Evolutionary conservation across 208 protist genomes (phyloP).

Genomic region (Trichomonas tenax): DNA sequence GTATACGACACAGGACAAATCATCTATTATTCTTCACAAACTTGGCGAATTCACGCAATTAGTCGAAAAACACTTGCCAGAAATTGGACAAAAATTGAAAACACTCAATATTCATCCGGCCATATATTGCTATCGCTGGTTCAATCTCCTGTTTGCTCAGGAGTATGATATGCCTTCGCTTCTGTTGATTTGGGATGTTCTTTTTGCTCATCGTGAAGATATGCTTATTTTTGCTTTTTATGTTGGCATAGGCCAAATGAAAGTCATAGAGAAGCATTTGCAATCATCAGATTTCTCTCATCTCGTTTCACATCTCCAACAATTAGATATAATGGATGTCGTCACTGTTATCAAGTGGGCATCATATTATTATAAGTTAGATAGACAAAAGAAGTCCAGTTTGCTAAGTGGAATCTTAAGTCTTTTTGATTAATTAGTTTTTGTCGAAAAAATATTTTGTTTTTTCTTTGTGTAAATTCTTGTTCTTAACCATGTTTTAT

Average conservation of each 20-base stretch:
- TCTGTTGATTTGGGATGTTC: not conserved
- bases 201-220: not conserved
- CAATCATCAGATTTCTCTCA: not conserved
- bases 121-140: not conserved
- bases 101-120: not conserved
- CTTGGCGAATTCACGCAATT: not conserved
- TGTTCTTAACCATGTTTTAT: no score
- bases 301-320: not conserved
- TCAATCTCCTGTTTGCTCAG: not conserved
- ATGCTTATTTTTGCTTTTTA: not conserved
- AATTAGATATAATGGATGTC: not conserved
- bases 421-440: no score
- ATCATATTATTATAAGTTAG: not conserved
- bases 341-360: not conserved
- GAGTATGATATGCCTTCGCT: not conserved
- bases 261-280: not conserved
- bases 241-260: not conserved
- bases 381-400: not conserved
- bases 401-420: no score
- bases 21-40: not conserved
- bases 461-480: no score
- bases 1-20: not conserved
- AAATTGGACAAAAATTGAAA: not conserved
- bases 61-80: not conserved
- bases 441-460: no score